phyloP scores from a whole-genome alignment of 495 filamentous ascomycete species.

The Immersiella caudata region DNA sequence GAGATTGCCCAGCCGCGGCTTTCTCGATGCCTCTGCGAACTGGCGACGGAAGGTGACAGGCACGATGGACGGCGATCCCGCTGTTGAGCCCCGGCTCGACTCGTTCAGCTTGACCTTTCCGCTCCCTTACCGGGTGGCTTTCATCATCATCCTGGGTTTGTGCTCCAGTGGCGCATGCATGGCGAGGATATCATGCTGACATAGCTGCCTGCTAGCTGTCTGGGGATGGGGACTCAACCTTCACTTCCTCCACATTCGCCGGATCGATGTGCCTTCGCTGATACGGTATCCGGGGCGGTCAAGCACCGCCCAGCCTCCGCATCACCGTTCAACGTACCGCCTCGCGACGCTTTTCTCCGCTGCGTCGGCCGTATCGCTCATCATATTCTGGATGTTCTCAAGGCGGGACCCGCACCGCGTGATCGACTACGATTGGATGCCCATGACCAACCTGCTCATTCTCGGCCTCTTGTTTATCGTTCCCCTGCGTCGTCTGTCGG shows the following conservation, averaged over 20 bases:
- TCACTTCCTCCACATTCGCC: constrained; percentile 71
- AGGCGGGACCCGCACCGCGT: constrained; percentile 67
- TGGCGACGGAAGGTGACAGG: constrained; percentile 26
- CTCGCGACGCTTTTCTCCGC: constrained; percentile 74
- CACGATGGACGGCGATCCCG: constrained; percentile 78
- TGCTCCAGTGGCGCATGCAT: constrained; percentile 10
- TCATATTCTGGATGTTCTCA: constrained; percentile 82
- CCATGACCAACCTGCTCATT: constrained; percentile 74
- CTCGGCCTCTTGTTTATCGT: constrained; percentile 70
- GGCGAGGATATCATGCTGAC: constrained; percentile 14
- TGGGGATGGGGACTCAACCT: constrained; percentile 92
- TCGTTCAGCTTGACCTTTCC: constrained; percentile 81
- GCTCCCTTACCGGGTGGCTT: constrained; percentile 80
- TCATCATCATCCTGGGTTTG: constrained; percentile 78
- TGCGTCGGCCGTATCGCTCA: constrained; percentile 67
- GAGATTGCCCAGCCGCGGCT: not conserved
- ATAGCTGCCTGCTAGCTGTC: constrained; percentile 59
- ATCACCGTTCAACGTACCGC: constrained; percentile 81
- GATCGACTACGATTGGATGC: constrained; percentile 74
- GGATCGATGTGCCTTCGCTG: constrained; percentile 79
- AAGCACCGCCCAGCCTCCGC: constrained; percentile 64
- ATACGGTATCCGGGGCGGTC: constrained; percentile 75
- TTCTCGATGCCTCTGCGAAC: constrained; percentile 31
- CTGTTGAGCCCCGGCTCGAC: constrained; percentile 80
- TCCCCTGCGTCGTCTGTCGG: constrained; percentile 62